Conservation (phyloP, 371 early-diverging fungal species). For the Coemansia sp. region DNA sequence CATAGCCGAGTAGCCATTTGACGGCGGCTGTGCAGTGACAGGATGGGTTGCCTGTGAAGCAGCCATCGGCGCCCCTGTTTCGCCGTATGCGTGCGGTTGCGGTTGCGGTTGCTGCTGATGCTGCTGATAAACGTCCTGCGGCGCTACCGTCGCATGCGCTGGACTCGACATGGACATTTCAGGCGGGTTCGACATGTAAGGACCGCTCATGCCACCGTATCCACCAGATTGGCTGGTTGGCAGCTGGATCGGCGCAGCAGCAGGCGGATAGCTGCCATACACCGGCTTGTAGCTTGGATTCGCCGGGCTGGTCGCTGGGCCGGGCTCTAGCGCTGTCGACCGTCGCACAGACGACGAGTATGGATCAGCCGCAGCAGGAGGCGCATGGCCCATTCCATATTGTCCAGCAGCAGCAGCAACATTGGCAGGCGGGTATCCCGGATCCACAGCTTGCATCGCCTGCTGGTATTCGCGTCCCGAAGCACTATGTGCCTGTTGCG, state of each 20-base stretch:
- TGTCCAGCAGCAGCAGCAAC: conserved; percentile 17
- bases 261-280: conserved; percentile 35
- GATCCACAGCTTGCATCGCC: conserved; percentile 3
- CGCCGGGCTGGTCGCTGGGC: conserved; percentile 10
- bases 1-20: conserved; percentile 8
- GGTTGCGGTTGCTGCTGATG: background rate
- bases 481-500: conserved; percentile 20
- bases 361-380: conserved; percentile 44
- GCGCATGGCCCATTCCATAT: conserved; percentile 38
- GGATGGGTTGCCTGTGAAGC: conserved; percentile 12
- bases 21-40: conserved; percentile 16
- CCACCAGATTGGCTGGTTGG: conserved; percentile 16
- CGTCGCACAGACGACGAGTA: conserved; percentile 37
- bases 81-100: conserved; percentile 12
- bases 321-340: conserved; percentile 27
- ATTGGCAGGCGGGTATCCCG: conserved; percentile 37
- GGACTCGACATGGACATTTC: conserved; percentile 18
- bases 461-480: background rate
- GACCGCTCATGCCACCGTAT: conserved; percentile 15
- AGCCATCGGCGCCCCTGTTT: conserved; percentile 3
- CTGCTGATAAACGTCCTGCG: conserved; percentile 21
- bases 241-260: conserved; percentile 26
- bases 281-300: conserved; percentile 41
- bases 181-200: conserved; percentile 21
- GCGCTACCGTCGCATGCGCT: conserved; percentile 21